Evolutionary conservation across 805 yeast genomes (phyloP).

Genomic region (Suhomyces tanzawaensis): DNA sequence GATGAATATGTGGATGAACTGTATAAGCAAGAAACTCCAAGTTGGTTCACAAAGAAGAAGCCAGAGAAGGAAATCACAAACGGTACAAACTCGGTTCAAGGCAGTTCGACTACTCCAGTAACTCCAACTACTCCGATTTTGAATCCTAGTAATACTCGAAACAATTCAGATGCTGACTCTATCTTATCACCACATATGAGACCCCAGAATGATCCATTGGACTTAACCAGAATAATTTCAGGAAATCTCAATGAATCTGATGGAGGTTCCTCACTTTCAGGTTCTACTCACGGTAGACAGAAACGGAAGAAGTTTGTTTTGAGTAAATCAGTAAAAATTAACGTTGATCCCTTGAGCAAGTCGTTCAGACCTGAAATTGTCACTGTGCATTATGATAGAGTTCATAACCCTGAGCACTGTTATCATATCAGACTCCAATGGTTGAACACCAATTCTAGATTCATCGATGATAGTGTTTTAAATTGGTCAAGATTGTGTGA

Average conservation of each 20-base stretch:
- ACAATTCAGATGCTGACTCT: constrained; percentile 29
- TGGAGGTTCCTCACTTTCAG: constrained; percentile 23
- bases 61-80: constrained; percentile 3
- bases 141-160: constrained; percentile 16
- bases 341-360: constrained; percentile 69
- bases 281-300: constrained; percentile 21
- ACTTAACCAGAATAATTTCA: constrained; percentile 21
- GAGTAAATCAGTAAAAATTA: constrained; percentile 63
- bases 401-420: constrained; percentile 93
- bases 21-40: constrained; percentile 17
- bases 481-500: constrained; percentile 83
- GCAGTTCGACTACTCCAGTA: neutral
- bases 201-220: constrained; percentile 17
- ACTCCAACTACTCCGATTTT: neutral
- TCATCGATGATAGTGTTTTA: constrained; percentile 74
- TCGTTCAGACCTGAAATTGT: constrained; percentile 78
- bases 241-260: constrained; percentile 11
- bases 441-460: constrained; percentile 84
- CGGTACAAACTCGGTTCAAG: neutral
- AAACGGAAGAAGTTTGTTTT: constrained; percentile 48
- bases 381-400: constrained; percentile 84
- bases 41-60: constrained; percentile 35
- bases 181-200: constrained; percentile 22
- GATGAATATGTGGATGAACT: constrained; percentile 48
- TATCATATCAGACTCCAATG: constrained; percentile 90